A percentile compares a stretch with the other conserved stretches of the same genome.
Evolutionary conservation across 106 monocot genomes (phyloP).

Genomic region (Allium cepa): DNA sequence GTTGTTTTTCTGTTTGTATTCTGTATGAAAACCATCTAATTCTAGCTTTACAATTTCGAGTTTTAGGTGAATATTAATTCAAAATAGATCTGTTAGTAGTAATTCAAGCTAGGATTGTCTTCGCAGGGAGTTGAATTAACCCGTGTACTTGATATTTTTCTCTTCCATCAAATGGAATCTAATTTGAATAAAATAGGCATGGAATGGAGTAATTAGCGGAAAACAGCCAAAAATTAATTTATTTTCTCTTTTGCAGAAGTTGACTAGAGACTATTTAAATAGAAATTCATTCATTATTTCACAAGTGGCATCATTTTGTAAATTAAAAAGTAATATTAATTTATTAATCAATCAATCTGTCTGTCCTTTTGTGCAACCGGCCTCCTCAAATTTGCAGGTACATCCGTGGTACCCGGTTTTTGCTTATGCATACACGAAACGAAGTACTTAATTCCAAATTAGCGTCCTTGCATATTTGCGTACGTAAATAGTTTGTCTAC

Average conservation of each 20-base stretch:
- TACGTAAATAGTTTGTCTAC: background rate
- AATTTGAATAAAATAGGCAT: background rate
- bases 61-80: too few species aligned
- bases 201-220: background rate
- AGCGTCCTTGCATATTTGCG: background rate
- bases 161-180: too few species aligned
- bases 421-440: background rate
- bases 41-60: too few species aligned
- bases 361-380: background rate
- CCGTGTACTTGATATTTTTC: too few species aligned
- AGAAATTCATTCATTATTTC: background rate
- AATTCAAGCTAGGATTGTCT: too few species aligned
- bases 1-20: background rate
- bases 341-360: background rate
- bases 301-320: background rate
- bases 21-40: background rate
- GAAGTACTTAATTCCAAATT: background rate
- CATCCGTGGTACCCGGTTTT: conserved; percentile 1
- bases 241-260: background rate
- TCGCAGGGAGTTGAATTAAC: too few species aligned
- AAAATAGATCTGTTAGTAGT: too few species aligned
- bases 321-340: background rate
- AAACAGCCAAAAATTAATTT: background rate
- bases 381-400: conserved; percentile 4
- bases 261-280: background rate